Evolutionary conservation across 768 basidiomycete species (phyloP), one percentile per base, ranked within the genome.

Genomic region (Infundibulicybe gibba): DNA sequence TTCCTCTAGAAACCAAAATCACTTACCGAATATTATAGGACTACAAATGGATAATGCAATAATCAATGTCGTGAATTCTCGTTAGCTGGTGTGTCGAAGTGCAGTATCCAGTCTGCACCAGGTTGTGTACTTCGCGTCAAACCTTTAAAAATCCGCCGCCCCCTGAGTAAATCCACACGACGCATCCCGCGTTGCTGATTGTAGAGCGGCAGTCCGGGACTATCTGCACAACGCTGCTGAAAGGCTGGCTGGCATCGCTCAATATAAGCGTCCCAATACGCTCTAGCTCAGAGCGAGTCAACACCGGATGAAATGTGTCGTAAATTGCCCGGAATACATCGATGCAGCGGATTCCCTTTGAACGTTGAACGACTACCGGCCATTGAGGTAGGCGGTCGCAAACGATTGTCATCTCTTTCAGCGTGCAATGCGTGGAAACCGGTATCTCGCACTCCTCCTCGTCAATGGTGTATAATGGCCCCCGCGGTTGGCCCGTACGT

Each of bases 271-370:
- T 51, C 40, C 62, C 63, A n/a, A 62, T 38, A 8, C 50, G 32
- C 25, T 47, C 52, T 16, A 59, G 52, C 48, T 85, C 81, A 31
- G 70, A 65, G 17, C 55, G 53, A 1, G 74, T 73, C 57, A 85
- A 62, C 6, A 65, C 68, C 32, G 65, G 60, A 40, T 71, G 60
- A 49, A 75, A 79, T 5, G 70, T 62, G 37, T 75, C 69, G 55
- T 79, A 74, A 20, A 87, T 81, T 9, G 72, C 76, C 45, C 73
- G 60, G 56, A 84, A 81, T 31, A 87, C 71, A 43, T 86, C 83
- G 17, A 76, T 68, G 54, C 80, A 76, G 12, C 74, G 63, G 46
- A 85, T 66, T 11, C 75, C 75, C 35, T 59, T 60, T 16, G 63
- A 42, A 32, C 72, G 68, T 41, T 69, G 66, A 47, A 80, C 70